These are phyloP conservation scores for Albophoma yamanashiensis DNA, from an alignment of 2,329 filamentous ascomycete genomes.

Conservation along the genomic window DNA sequence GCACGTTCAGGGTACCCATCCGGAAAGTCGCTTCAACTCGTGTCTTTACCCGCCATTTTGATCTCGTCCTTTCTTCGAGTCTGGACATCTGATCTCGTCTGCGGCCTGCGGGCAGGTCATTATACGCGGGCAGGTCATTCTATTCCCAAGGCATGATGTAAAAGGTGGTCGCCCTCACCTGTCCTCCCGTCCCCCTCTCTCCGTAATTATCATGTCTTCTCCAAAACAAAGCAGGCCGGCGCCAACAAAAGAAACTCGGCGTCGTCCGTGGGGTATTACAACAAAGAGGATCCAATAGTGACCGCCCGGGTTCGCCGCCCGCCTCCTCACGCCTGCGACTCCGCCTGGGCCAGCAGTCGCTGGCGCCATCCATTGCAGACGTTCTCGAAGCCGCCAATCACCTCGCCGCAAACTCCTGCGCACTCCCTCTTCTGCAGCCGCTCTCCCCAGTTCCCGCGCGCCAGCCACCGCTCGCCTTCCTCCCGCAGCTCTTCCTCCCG, in stretches of 20 bases:
- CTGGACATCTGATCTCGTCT: neutral
- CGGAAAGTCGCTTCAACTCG: neutral
- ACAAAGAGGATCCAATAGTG: neutral
- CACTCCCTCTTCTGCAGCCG: constrained; percentile 69
- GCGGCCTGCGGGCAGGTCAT: neutral
- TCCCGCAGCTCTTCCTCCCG: constrained; percentile 74
- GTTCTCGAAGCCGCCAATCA: constrained; percentile 86
- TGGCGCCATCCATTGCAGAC: constrained; percentile 78
- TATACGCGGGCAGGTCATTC: neutral
- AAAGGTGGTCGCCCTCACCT: neutral
- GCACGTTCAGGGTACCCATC: neutral
- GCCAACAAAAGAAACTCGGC: neutral
- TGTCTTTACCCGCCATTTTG: neutral
- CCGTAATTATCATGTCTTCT: neutral
- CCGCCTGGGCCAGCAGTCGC: constrained; percentile 57
- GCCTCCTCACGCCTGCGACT: constrained; percentile 27
- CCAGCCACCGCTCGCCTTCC: constrained; percentile 73
- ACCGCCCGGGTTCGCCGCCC: neutral
- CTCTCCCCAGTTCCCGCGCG: constrained; percentile 73
- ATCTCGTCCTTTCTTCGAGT: neutral
- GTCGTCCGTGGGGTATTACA: neutral
- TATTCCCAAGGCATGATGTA: neutral
- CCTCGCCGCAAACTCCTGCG: constrained; percentile 72
- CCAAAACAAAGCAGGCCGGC: neutral
- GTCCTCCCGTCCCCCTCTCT: neutral